Evolutionary conservation across 345 rosid genomes (phyloP), one percentile per base, ranked within the genome.

Genomic region (Brassica rapa): DNA sequence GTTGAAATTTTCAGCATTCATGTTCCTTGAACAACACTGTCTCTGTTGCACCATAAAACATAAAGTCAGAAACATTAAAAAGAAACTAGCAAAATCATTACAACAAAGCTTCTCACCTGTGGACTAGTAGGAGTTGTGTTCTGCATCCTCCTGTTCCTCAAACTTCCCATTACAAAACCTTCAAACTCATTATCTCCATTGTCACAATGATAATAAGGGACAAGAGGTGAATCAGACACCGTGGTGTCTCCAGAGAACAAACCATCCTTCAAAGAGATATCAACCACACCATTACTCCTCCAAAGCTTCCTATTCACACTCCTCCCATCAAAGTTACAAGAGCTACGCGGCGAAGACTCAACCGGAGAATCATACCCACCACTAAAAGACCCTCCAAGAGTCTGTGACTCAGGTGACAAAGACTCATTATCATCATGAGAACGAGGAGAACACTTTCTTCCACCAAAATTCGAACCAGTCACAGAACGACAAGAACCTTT

Each of bases 211-310:
- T 69, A 75, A 74, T 80, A 82, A 1, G 81, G 84, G 64, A 80
- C 85, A 35, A 82, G 86, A 60, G 79, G 86, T 75, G 89, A 76
- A 76, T 83, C 70, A 39, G 75, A 57, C 21, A 80, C 60, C 73
- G 85, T 85, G 49, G 66, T 82, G 53, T 77, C 60, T 37, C 84
- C 85, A 12, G 91, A 84, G 86, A 88, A 89, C 68, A 93, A 63
- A 53, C 98, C 99, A 79, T 93, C 97, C 71, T 83, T 90, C 1
- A 91, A 90, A 64, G 96, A 93, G 23, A 90, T 82, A 74, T 95
- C 96, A 51, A 93, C 88, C 14, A 66, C 30, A 6, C 86, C 89
- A 71, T 83, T 86, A 39, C 49, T 68, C 15, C 62, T 80, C 83
- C 83, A 80, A 6, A 63, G 79, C 75, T 89, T 93, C 27, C 91